Percentiles rank a stretch among this genome's conserved stretches.
These are phyloP conservation scores for Cercophora scortea DNA, from an alignment of 495 filamentous ascomycete genomes.

Conservation along the genomic window DNA sequence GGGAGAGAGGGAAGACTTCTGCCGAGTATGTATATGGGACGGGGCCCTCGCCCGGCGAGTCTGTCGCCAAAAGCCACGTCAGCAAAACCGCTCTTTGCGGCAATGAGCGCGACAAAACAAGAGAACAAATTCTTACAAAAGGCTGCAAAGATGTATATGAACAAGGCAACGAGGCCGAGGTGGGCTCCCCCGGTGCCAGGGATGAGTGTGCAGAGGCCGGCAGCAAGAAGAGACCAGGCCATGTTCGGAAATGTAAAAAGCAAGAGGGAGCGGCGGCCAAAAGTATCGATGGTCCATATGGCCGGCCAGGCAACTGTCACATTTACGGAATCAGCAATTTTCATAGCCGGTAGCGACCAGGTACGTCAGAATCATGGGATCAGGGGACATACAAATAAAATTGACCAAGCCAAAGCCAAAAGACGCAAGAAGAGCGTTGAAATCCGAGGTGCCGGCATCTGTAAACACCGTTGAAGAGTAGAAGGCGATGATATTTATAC, in stretches of 20 bases:
- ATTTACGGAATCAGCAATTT: too few relatives aligned
- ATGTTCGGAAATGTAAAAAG: constrained; percentile 84
- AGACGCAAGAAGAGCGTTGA: constrained; percentile 59
- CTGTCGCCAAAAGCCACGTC: background rate
- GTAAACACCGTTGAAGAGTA: constrained; percentile 70
- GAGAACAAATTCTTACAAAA: constrained; percentile 34
- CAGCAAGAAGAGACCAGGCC: constrained; percentile 69
- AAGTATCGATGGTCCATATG: constrained; percentile 79
- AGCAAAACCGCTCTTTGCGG: too few relatives aligned
- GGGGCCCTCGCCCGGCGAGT: constrained; percentile 65
- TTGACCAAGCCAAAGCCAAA: constrained; percentile 78
- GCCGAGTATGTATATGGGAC: constrained; percentile 77
- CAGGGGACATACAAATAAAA: constrained; percentile 45
- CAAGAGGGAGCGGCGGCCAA: constrained; percentile 65
- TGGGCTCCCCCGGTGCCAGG: constrained; percentile 35
- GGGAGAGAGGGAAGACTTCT: constrained; percentile 68
- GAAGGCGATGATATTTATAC: constrained; percentile 78
- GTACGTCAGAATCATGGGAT: too few relatives aligned
- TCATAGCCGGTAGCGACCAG: too few relatives aligned
- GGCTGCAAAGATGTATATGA: constrained; percentile 63
- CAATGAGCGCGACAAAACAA: too few relatives aligned
- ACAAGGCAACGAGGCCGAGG: constrained; percentile 57
- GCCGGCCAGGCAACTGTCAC: constrained; percentile 60
- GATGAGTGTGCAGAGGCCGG: constrained; percentile 64
- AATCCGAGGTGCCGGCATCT: constrained; percentile 49